Base-by-base conservation (phyloP, 441 rosid genomes). In the Adansonia madagascariensis region DNA sequence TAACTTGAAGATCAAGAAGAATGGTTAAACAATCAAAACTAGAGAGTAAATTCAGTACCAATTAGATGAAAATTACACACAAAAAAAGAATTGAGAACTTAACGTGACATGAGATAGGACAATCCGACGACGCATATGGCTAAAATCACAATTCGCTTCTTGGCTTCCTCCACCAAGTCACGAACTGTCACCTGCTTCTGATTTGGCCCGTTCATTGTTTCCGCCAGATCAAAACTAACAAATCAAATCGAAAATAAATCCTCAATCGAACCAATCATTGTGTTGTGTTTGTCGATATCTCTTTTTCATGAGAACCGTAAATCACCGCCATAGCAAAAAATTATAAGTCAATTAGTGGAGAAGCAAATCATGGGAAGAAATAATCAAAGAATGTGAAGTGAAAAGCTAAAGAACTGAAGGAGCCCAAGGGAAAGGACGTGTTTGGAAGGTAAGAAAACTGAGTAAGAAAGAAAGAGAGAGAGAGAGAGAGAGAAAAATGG, bases 121-220 rank as follows among this genome's bases (percentile, higher is more conserved):
- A 97, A 90, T 79, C 99, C 99, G 61, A 92, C 86, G 71, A 94
- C 95, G 85, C 98, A 97, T 76, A 97, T 86, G 65, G 81, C 92
- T 84, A 97, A 81, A 80, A 97, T 79, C 70, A 94, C 98, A 74
- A 89, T 84, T 81, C 98, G 90, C 85, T 94, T 97, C 92, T 94
- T 94, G 63, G 92, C 98, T 82, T 97, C 99, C 84, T 97, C 99
- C 66, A 90, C 90, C 80, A 97, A 80, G 90, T 97, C 98, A 39
- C 91, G 87, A 47, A 85, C 82, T 14, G 84, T 80, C 83, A 86
- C 94, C 85, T 83, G 94, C 91, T 86, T 91, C 86, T 84, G 92
- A 89, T 86, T 91, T 80, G 75, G 90, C 64, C 85, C 71, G 85
- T 89, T 90, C 98, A 92, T 96, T 52, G 24, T 73, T 43, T 14